phyloP scores from a whole-genome alignment of 345 rosid species.

The Camelina hispida region DNA sequence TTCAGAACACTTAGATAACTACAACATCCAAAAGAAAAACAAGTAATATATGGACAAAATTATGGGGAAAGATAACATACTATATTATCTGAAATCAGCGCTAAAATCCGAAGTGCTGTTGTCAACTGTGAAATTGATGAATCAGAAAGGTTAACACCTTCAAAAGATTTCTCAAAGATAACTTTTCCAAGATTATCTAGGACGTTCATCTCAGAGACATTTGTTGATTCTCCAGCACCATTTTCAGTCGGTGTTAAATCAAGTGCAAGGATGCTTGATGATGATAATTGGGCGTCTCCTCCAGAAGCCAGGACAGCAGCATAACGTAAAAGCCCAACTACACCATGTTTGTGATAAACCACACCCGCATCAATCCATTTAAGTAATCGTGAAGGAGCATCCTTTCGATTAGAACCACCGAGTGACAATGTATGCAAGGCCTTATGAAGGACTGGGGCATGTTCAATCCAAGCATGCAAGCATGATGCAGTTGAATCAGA shows the following conservation, averaged over 20 bases:
- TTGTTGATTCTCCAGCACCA: conserved; percentile 73
- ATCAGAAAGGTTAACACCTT: conserved; percentile 82
- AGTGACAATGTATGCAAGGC: conserved; percentile 90
- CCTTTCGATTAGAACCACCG: conserved; percentile 95
- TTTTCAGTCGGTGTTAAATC: conserved; percentile 79
- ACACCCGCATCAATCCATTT: conserved; percentile 96
- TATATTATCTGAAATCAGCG: conserved; percentile 81
- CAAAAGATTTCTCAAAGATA: conserved; percentile 78
- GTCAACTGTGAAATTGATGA: conserved; percentile 89
- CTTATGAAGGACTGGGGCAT: conserved; percentile 86
- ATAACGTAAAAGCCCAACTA: conserved; percentile 88
- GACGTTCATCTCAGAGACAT: conserved; percentile 72
- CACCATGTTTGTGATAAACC: conserved; percentile 91
- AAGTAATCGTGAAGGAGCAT: conserved; percentile 87
- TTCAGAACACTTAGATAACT: conserved; percentile 23
- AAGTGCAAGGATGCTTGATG: conserved; percentile 72
- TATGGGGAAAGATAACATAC: conserved; percentile 53
- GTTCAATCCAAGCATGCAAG: conserved; percentile 84
- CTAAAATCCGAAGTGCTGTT: conserved; percentile 86
- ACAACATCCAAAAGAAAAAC: conserved; percentile 21
- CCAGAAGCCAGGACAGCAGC: conserved; percentile 91
- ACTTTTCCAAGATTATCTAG: conserved; percentile 91
- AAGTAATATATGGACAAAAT: conserved; percentile 16
- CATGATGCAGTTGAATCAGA: conserved; percentile 90
- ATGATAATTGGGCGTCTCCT: conserved; percentile 86